Conservation (phyloP, 441 rosid species). For the Capsella rubella region DNA sequence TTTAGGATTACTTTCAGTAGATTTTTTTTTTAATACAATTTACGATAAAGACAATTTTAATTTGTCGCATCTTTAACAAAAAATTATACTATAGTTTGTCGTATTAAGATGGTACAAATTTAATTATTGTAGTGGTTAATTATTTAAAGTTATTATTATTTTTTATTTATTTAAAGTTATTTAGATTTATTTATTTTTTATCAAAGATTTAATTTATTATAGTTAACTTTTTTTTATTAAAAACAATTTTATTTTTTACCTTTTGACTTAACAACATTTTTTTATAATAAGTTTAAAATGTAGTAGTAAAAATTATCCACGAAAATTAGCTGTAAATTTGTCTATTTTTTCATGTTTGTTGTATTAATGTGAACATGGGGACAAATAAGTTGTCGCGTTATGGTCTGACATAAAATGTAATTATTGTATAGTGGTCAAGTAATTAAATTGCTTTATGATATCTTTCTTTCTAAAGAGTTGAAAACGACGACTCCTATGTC, state of each 20-base stretch:
- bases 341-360: not conserved
- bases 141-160: not conserved
- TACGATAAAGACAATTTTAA: not conserved
- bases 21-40: not conserved
- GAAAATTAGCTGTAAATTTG: slow-evolving; percentile 11
- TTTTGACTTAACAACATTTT: not conserved
- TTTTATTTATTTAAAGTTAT: too few species aligned
- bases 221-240: not conserved
- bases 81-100: not conserved
- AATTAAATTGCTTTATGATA: not conserved
- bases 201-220: not conserved
- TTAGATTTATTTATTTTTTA: too few species aligned
- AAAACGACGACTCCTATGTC: slow-evolving; percentile 19
- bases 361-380: not conserved
- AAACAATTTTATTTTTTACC: not conserved
- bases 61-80: not conserved
- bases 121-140: not conserved
- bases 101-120: not conserved
- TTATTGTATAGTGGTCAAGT: not conserved
- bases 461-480: not conserved
- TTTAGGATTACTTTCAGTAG: not conserved
- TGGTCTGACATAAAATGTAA: not conserved
- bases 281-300: not conserved
- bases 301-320: not conserved
- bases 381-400: not conserved